phyloP scores from a whole-genome alignment of 2,329 filamentous ascomycete species.

The Cladophialophora exuberans region DNA sequence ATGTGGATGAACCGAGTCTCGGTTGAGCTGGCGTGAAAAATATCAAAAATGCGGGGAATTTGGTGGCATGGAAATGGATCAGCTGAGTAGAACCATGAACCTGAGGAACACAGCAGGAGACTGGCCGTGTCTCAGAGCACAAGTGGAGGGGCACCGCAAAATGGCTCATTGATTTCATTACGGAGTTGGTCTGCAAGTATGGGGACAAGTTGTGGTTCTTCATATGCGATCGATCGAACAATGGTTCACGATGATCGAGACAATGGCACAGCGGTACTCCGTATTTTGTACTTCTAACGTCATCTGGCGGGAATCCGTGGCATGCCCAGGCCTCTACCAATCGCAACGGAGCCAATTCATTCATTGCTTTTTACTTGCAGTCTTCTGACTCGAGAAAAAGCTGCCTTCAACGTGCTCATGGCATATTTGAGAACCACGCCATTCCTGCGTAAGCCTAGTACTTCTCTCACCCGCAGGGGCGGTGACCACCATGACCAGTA shows the following conservation, averaged over 20 bases:
- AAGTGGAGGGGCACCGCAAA: neutral
- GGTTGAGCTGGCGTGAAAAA: too few species aligned
- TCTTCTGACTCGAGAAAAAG: slow-evolving; percentile 13
- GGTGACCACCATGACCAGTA: slow-evolving; percentile 5
- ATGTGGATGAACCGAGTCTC: too few species aligned
- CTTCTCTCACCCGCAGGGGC: slow-evolving; percentile 14
- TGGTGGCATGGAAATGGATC: too few species aligned
- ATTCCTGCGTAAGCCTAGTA: slow-evolving; percentile 14
- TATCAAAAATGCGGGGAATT: too few species aligned
- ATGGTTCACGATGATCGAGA: neutral
- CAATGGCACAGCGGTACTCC: neutral
- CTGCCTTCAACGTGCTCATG: neutral
- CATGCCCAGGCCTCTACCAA: too few species aligned
- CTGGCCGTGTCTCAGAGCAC: too few species aligned
- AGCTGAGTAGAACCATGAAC: too few species aligned
- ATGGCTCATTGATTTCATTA: neutral
- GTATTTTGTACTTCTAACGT: too few species aligned
- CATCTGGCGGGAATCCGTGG: slow-evolving; percentile 3
- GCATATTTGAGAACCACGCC: slow-evolving; percentile 3
- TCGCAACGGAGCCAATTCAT: slow-evolving; percentile 1
- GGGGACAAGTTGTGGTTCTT: neutral
- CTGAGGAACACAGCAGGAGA: too few species aligned
- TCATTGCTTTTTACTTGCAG: slow-evolving; percentile 7
- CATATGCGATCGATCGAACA: neutral
- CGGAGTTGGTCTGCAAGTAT: neutral